phyloP scores from a whole-genome alignment of 2,329 filamentous ascomycete species.

The Huntiella moniliformis region DNA sequence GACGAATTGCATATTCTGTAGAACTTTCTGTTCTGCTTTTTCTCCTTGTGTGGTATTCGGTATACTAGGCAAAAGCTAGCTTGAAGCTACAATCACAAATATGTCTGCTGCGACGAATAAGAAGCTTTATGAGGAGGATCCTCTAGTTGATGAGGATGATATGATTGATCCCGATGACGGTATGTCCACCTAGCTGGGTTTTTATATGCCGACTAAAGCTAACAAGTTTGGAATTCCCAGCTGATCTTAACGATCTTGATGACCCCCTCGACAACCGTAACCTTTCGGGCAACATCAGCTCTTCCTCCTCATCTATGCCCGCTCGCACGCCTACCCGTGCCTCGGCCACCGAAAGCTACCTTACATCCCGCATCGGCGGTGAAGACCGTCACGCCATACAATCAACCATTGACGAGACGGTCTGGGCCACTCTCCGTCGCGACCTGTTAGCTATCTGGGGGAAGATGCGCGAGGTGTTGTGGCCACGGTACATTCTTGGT shows the following conservation, averaged over 20 bases:
- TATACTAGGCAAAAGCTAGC: neutral
- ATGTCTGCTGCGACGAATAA: conserved; percentile 12
- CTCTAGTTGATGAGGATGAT: conserved; percentile 44
- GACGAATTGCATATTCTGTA: neutral
- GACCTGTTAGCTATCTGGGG: conserved; percentile 89
- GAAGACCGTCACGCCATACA: conserved; percentile 78
- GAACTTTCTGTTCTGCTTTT: neutral
- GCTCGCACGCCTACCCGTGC: conserved; percentile 14
- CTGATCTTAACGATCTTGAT: conserved; percentile 81
- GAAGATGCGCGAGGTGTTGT: conserved; percentile 95
- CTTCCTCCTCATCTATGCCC: conserved; percentile 31
- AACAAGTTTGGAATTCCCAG: conserved; percentile 23
- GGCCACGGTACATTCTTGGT: conserved; percentile 77
- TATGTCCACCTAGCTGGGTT: conserved; percentile 19
- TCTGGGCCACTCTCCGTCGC: conserved; percentile 91
- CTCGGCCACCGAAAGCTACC: conserved; percentile 53
- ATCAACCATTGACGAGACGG: conserved; percentile 91
- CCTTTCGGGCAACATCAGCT: conserved; percentile 67
- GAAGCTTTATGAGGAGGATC: conserved; percentile 14
- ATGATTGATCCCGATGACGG: conserved; percentile 66
- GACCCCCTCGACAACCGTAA: conserved; percentile 68
- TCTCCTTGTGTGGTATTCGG: neutral
- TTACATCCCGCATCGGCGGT: conserved; percentile 77
- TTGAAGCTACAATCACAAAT: neutral
- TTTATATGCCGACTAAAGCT: neutral